These are phyloP conservation scores for Kodamaea leandrae DNA, from an alignment of 805 yeast species.

Conservation along the genomic window DNA sequence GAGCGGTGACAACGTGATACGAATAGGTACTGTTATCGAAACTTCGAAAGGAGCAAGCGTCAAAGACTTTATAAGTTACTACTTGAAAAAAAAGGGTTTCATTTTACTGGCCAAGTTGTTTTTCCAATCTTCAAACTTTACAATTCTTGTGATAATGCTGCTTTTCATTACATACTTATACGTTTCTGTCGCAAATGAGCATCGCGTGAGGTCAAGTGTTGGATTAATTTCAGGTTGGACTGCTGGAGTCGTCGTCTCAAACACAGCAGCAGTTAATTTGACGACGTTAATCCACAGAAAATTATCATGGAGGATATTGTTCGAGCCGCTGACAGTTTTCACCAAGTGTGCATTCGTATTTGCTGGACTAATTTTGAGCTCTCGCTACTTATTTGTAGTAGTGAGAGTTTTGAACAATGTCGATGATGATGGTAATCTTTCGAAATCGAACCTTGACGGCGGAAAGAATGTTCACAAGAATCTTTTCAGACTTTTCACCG, in stretches of 20 bases:
- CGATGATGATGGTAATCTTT: slow-evolving; percentile 1
- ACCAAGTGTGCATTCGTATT: slow-evolving; percentile 23
- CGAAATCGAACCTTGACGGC: not conserved
- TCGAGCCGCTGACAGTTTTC: slow-evolving; percentile 28
- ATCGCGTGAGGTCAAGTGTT: slow-evolving; percentile 32
- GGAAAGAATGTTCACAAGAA: slow-evolving; percentile 15
- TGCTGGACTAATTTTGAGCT: slow-evolving; percentile 26
- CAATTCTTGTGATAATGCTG: slow-evolving; percentile 3
- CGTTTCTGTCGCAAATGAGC: slow-evolving; percentile 32
- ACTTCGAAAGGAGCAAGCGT: slow-evolving; percentile 13
- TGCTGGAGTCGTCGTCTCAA: slow-evolving; percentile 22
- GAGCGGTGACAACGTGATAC: not conserved
- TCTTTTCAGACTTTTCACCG: slow-evolving; percentile 29
- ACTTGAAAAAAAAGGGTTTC: slow-evolving; percentile 10
- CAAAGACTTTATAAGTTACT: slow-evolving; percentile 18
- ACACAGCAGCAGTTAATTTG: slow-evolving; percentile 28
- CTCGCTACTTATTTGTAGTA: slow-evolving; percentile 28
- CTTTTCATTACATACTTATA: slow-evolving; percentile 22
- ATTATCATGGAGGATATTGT: slow-evolving; percentile 25
- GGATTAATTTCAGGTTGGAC: slow-evolving; percentile 40
- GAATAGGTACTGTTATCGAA: slow-evolving; percentile 7
- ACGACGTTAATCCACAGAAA: slow-evolving; percentile 16
- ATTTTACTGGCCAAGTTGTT: slow-evolving; percentile 6
- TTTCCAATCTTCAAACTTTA: slow-evolving; percentile 4
- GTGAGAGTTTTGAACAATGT: slow-evolving; percentile 8